Conservation (phyloP, 2,329 filamentous ascomycete species). For the Colletotrichum sp. region DNA sequence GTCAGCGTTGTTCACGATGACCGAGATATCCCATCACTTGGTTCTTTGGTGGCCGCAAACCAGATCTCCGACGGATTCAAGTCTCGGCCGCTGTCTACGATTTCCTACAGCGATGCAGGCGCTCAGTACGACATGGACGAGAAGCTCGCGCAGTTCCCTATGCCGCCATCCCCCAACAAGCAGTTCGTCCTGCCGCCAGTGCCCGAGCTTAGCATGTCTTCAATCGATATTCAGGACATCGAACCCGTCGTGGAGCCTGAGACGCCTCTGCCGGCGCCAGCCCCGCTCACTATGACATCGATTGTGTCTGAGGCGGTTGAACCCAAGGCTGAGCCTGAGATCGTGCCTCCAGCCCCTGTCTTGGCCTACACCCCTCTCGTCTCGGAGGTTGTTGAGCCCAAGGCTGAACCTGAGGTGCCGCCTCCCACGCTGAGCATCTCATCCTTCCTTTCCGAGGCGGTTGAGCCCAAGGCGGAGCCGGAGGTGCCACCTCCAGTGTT, state of each 20-base stretch:
- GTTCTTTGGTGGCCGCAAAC: slow-evolving; percentile 40
- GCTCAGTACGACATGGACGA: slow-evolving; percentile 58
- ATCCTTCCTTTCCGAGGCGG: slow-evolving; percentile 36
- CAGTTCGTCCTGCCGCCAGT: slow-evolving; percentile 33
- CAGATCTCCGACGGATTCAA: slow-evolving; percentile 27
- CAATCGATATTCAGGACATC: slow-evolving; percentile 48
- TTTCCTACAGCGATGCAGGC: slow-evolving; percentile 59
- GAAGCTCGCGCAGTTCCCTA: slow-evolving; percentile 59
- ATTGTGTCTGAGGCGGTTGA: slow-evolving; percentile 37
- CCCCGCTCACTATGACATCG: slow-evolving; percentile 36
- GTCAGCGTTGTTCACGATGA: slow-evolving; percentile 32
- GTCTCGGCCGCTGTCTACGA: slow-evolving; percentile 50
- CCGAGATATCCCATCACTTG: slow-evolving; percentile 41
- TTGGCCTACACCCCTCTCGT: slow-evolving; percentile 45
- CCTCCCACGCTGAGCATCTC: slow-evolving; percentile 41
- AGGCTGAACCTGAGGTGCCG: slow-evolving; percentile 24
- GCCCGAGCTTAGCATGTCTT: slow-evolving; percentile 47
- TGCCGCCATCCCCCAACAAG: slow-evolving; percentile 51
- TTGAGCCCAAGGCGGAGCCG: slow-evolving; percentile 40
- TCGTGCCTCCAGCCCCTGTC: slow-evolving; percentile 20
- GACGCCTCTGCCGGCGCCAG: slow-evolving; percentile 31
- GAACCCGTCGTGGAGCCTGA: slow-evolving; percentile 46
- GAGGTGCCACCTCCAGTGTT: slow-evolving; percentile 20
- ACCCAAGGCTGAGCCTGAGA: slow-evolving; percentile 33
- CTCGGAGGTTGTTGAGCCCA: slow-evolving; percentile 47